These are phyloP conservation scores for Chlorella sorokiniana DNA, from an alignment of 139 green algal species.

Conservation along the genomic window DNA sequence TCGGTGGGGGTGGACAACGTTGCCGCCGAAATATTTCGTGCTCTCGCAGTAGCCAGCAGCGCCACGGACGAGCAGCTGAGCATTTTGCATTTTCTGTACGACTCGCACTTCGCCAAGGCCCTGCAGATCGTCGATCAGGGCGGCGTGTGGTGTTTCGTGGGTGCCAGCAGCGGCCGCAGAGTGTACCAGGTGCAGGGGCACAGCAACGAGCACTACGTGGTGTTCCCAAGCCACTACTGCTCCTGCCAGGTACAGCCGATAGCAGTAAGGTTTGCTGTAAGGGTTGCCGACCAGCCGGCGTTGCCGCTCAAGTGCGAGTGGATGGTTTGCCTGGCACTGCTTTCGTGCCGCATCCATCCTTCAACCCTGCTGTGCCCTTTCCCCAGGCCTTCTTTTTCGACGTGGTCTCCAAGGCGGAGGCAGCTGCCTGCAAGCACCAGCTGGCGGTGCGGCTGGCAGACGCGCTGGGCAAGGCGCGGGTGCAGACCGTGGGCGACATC, in stretches of 20 bases:
- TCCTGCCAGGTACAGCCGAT: conserved; percentile 67
- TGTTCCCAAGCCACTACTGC: conserved; percentile 81
- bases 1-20: neutral
- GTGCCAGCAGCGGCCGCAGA: conserved; percentile 47
- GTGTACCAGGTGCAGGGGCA: conserved; percentile 75
- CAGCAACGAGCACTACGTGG: conserved; percentile 61
- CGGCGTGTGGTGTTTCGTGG: conserved; percentile 65
- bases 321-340: no score
- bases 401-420: conserved; percentile 67
- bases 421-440: conserved; percentile 90
- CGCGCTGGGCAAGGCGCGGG: conserved; percentile 30
- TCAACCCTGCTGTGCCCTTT: neutral
- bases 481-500: conserved; percentile 28
- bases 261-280: neutral
- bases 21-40: neutral
- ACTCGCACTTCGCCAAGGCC: conserved; percentile 72
- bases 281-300: neutral
- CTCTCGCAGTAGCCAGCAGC: neutral
- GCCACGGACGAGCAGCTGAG: conserved; percentile 22
- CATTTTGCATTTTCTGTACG: conserved; percentile 75
- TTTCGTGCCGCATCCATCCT: neutral
- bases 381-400: conserved; percentile 80
- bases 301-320: no score
- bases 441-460: conserved; percentile 72
- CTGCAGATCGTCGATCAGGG: conserved; percentile 75